Evolutionary conservation across 805 yeast genomes (phyloP), one percentile per base, ranked within the genome.

Genomic region (Clavispora vitiphila): DNA sequence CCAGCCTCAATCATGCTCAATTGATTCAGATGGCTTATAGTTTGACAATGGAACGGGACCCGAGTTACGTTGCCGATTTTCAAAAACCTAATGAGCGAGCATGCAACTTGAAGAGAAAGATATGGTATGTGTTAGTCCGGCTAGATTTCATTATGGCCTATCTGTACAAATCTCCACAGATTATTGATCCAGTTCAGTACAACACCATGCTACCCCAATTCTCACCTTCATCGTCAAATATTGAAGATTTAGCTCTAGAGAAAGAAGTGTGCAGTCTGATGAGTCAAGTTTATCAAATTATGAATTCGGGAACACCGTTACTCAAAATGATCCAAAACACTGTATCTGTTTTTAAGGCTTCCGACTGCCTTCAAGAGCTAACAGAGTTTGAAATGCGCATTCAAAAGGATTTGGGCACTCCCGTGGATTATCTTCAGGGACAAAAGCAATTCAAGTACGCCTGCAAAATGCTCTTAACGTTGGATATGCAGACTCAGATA

Each of bases 41-140:
- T 2, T 40, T 51, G 8, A 32, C 41, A 37, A 19, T 51, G 41
- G 51, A 44, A 12, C 38, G 54, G 5, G 55, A 51, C 27, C 55
- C 55, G 12, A 49, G 39, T 37, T 35, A 40, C 21, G 34, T 41
- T n/a, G 9, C 14, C 26, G 39, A 34, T 6, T 38, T 35, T 18
- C 29, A 34, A 19, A 38, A 47, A 1, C 43, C 46, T 5, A 44
- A 45, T 15, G 48, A 37, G 10, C 44, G 40, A 10, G 37, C 44
- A 14, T 39, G 44, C 12, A 43, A 48, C 36, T 36, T 51, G 16
- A 24, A 48, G n/a, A 35, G 55, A 18, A 50, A 51, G 22, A 31
- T 51, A 3, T 51, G 55, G 55, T 44, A 42, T 21, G 37, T 45
- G 12, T 41, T 50, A n/a, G 34, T 51, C 4, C 43, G 38, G 14